phyloP scores from a whole-genome alignment of 805 yeast genomes.

The Ogataea paraovalis region DNA sequence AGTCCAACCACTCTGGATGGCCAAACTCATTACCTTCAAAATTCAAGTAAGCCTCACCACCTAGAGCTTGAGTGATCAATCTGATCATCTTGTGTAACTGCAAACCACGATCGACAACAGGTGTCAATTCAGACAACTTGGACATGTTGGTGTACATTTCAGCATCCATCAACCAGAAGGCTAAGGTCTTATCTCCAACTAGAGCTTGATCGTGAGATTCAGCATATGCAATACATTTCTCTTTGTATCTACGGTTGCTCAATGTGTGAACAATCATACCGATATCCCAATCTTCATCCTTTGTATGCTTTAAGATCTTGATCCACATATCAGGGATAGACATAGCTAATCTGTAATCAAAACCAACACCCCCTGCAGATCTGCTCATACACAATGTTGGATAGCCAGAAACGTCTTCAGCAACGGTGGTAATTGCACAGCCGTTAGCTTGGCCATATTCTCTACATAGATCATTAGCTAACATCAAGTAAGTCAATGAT shows the following conservation, averaged over 20 bases:
- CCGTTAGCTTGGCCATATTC: constrained; percentile 38
- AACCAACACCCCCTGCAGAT: constrained; percentile 80
- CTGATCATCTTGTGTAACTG: constrained; percentile 90
- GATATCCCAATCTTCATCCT: constrained; percentile 91
- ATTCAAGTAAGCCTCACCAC: constrained; percentile 94
- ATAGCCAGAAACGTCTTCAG: constrained; percentile 97
- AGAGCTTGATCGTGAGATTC: constrained; percentile 97
- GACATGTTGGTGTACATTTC: constrained; percentile 98
- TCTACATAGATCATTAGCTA: constrained; percentile 78
- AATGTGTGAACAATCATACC: constrained; percentile 74
- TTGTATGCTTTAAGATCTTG: constrained; percentile 75
- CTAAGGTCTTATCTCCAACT: constrained; percentile 94
- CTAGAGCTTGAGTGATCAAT: constrained; percentile 80
- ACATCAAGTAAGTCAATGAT: constrained; percentile 80
- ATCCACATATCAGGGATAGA: constrained; percentile 99
- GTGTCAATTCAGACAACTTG: constrained; percentile 63
- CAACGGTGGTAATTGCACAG: constrained; percentile 60
- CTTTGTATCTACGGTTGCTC: constrained; percentile 84
- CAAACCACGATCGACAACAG: constrained; percentile 82
- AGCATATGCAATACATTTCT: constrained; percentile 85
- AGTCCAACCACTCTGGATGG: constrained; percentile 98
- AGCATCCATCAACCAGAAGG: constrained; percentile 98
- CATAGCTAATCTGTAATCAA: constrained; percentile 92
- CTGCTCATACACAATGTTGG: constrained; percentile 87
- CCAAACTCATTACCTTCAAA: constrained; percentile 99